Evolutionary conservation across 768 basidiomycete genomes (phyloP).

Genomic region (Lactarius quietus): DNA sequence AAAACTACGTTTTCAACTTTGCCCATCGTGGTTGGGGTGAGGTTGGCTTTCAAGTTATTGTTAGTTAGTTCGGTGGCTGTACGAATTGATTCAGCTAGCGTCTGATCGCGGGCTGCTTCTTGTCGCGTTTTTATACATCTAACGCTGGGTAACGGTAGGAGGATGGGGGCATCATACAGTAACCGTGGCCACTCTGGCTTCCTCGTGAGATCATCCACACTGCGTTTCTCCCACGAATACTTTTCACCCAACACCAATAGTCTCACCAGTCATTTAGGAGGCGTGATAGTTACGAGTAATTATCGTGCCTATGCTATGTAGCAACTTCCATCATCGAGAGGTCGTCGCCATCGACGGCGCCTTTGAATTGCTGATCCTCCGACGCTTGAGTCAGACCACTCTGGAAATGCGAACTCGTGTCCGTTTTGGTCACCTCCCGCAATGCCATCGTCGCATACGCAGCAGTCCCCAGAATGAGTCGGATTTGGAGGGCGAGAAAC

Average conservation of each 20-base stretch:
- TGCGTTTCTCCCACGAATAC: neutral
- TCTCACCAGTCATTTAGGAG: slow-evolving; percentile 6
- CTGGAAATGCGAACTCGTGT: slow-evolving; percentile 91
- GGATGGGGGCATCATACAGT: neutral
- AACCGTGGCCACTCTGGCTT: neutral
- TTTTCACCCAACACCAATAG: neutral
- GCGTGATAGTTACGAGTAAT: neutral
- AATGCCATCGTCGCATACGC: slow-evolving; percentile 99
- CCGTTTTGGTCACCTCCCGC: slow-evolving; percentile 91
- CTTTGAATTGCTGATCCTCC: slow-evolving; percentile 80
- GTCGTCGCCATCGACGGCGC: slow-evolving; percentile 39
- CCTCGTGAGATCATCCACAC: neutral
- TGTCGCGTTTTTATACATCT: neutral
- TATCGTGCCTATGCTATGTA: slow-evolving; percentile 1
- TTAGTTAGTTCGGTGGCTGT: neutral
- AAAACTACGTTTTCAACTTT: slow-evolving; percentile 83
- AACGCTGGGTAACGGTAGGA: neutral
- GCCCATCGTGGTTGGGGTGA: slow-evolving; percentile 35
- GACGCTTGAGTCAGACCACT: slow-evolving; percentile 70
- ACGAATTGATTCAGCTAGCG: neutral
- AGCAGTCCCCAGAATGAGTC: slow-evolving; percentile 81
- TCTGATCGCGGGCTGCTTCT: neutral
- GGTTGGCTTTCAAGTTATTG: neutral
- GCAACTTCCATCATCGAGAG: slow-evolving; percentile 13
- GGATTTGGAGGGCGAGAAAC: slow-evolving; percentile 85